phyloP scores from a whole-genome alignment of 2,329 filamentous ascomycete genomes.

The Didymella keratinophila region DNA sequence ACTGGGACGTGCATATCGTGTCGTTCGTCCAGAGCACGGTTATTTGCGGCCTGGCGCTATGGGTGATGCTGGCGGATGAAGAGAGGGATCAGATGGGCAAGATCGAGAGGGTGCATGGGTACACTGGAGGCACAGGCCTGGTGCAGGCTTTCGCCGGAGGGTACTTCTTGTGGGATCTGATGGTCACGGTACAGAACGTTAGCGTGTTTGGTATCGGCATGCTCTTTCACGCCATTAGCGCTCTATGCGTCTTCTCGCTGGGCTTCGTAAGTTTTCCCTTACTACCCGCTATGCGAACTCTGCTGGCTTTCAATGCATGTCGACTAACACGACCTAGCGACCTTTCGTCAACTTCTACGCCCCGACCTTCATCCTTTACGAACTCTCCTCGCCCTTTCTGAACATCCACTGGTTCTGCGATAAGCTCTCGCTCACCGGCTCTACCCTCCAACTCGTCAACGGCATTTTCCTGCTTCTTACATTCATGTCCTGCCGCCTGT shows the following conservation, averaged over 20 bases:
- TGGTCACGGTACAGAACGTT: constrained; percentile 72
- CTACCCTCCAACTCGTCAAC: constrained; percentile 76
- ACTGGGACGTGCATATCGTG: constrained; percentile 87
- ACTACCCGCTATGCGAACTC: neutral
- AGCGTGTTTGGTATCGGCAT: constrained; percentile 78
- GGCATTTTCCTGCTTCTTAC: constrained; percentile 74
- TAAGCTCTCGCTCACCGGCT: constrained; percentile 82
- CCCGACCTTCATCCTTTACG: constrained; percentile 83
- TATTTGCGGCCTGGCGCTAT: constrained; percentile 77
- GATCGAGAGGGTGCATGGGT: constrained; percentile 77
- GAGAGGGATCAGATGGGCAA: constrained; percentile 72
- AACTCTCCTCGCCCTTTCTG: constrained; percentile 83
- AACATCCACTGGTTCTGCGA: constrained; percentile 95
- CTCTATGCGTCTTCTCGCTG: constrained; percentile 76
- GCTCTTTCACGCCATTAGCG: constrained; percentile 77
- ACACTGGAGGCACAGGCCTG: constrained; percentile 74
- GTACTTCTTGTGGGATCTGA: constrained; percentile 85
- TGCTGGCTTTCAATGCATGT: neutral
- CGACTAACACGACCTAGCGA: constrained; percentile 60
- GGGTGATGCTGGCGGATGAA: constrained; percentile 71
- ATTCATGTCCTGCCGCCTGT: constrained; percentile 78
- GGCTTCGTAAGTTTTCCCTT: constrained; percentile 71
- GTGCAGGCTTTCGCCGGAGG: constrained; percentile 79
- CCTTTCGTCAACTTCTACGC: constrained; percentile 87
- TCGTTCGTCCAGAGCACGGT: constrained; percentile 79